phyloP scores from a whole-genome alignment of 163 green algal species.

The Volvox carteri region DNA sequence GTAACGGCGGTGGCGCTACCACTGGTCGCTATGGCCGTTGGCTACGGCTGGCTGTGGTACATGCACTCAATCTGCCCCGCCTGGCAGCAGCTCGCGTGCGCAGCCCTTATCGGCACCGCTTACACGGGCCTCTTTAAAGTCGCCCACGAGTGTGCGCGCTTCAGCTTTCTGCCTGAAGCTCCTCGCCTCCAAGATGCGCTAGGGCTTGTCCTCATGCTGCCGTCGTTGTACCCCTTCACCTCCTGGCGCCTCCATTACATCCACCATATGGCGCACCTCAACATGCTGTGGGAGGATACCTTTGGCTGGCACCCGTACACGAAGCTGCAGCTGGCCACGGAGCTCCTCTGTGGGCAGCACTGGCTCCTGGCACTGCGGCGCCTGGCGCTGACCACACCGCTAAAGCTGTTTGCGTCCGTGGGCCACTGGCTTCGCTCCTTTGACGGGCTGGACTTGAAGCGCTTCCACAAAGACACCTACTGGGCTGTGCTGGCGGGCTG shows the following conservation, averaged over 20 bases:
- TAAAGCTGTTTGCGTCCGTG: constrained; percentile 65
- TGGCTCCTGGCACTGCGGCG: not conserved
- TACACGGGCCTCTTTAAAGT: constrained; percentile 74
- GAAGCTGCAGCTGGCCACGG: constrained; percentile 44
- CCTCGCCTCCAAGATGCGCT: constrained; percentile 40
- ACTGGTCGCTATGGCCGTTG: constrained; percentile 61
- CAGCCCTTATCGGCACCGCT: constrained; percentile 67
- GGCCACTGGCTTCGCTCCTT: constrained; percentile 59
- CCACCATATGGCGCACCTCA: constrained; percentile 53
- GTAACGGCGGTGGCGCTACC: constrained; percentile 37
- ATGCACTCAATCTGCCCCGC: constrained; percentile 66
- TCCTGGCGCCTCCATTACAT: constrained; percentile 54
- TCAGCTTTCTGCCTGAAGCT: constrained; percentile 29
- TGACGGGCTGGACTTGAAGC: constrained; percentile 65
- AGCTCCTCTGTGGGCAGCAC: not conserved
- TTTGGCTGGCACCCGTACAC: constrained; percentile 52
- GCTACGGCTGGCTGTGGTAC: constrained; percentile 69
- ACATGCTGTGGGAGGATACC: constrained; percentile 61
- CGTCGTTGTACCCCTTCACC: constrained; percentile 59
- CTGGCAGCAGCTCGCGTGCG: constrained; percentile 67
- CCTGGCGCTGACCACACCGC: constrained; percentile 56
- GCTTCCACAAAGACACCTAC: constrained; percentile 43
- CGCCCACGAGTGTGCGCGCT: constrained; percentile 54
- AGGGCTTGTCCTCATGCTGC: constrained; percentile 64
- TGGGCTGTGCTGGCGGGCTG: constrained; percentile 54